Percentiles rank a stretch among this genome's conserved stretches.
Conservation (phyloP, 2,329 filamentous ascomycete species). For the Paramyrothecium sp. region DNA sequence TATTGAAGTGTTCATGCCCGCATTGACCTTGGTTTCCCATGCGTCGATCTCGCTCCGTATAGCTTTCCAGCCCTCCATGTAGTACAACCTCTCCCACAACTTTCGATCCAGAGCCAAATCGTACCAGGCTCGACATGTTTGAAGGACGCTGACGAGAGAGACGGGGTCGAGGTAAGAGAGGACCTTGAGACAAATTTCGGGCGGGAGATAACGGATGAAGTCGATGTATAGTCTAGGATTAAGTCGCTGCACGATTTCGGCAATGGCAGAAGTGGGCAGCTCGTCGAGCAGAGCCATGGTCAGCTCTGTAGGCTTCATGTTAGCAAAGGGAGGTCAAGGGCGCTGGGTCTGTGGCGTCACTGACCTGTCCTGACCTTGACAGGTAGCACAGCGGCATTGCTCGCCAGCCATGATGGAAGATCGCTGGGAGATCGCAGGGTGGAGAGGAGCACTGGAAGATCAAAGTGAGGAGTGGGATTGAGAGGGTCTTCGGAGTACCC, state of each 20-base stretch:
- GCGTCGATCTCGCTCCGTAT: slow-evolving; percentile 62
- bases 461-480: slow-evolving; percentile 36
- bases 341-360: slow-evolving; percentile 15
- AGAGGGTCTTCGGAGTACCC: slow-evolving; percentile 80
- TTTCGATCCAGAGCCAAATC: slow-evolving; percentile 77
- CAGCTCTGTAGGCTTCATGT: slow-evolving; percentile 56
- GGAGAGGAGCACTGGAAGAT: slow-evolving; percentile 29
- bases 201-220: slow-evolving; percentile 80
- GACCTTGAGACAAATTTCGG: slow-evolving; percentile 88
- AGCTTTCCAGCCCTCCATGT: slow-evolving; percentile 81
- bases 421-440: slow-evolving; percentile 39
- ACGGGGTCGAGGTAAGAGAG: slow-evolving; percentile 81
- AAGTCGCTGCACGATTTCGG: slow-evolving; percentile 75
- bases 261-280: slow-evolving; percentile 76
- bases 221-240: slow-evolving; percentile 89
- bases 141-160: slow-evolving; percentile 76
- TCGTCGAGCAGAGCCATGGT: slow-evolving; percentile 76
- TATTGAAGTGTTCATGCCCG: slow-evolving; percentile 34
- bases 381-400: slow-evolving; percentile 48
- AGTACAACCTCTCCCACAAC: slow-evolving; percentile 83
- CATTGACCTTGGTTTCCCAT: slow-evolving; percentile 63
- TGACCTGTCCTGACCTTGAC: slow-evolving; percentile 48
- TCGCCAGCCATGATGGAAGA: slow-evolving; percentile 48
- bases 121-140: slow-evolving; percentile 80
- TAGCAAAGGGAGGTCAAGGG: slow-evolving; percentile 6